phyloP scores from a whole-genome alignment of 306 rosid species.

The Pterocarpus macrocarpus region DNA sequence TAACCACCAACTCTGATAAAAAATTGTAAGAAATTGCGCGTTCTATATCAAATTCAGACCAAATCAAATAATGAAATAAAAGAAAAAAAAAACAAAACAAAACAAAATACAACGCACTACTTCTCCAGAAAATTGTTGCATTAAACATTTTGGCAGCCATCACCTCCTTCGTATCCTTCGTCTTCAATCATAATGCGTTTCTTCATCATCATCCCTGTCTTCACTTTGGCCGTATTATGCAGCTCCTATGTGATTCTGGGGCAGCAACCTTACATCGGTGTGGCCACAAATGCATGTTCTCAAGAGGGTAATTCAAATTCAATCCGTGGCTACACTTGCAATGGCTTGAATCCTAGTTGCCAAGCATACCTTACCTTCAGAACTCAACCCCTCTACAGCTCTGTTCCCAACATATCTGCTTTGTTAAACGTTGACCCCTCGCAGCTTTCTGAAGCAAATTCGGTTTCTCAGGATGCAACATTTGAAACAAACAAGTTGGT shows the following conservation, averaged over 20 bases:
- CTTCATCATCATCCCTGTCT: slow-evolving; percentile 27
- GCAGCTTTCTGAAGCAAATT: slow-evolving; percentile 57
- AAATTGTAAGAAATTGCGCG: not conserved
- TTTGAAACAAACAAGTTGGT: slow-evolving; percentile 58
- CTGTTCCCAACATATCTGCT: slow-evolving; percentile 62
- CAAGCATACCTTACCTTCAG: slow-evolving; percentile 73
- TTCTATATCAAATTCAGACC: not conserved
- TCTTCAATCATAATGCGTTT: slow-evolving; percentile 49
- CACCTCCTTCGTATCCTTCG: no score
- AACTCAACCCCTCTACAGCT: slow-evolving; percentile 58
- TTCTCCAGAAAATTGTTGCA: no score
- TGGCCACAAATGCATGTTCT: slow-evolving; percentile 47
- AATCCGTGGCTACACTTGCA: slow-evolving; percentile 64
- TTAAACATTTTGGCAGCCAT: not conserved
- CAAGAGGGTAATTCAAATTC: slow-evolving; percentile 48
- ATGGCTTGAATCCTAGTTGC: slow-evolving; percentile 60
- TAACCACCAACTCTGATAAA: not conserved
- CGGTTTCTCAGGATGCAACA: slow-evolving; percentile 48
- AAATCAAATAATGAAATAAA: no score
- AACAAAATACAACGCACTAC: no score
- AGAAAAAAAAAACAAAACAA: not conserved
- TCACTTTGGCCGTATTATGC: slow-evolving; percentile 41
- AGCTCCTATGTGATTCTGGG: slow-evolving; percentile 44
- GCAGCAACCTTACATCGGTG: slow-evolving; percentile 70
- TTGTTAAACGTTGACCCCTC: slow-evolving; percentile 62